Evolutionary conservation across 768 basidiomycete species (phyloP).

Genomic region (Clathrus columnatus): DNA sequence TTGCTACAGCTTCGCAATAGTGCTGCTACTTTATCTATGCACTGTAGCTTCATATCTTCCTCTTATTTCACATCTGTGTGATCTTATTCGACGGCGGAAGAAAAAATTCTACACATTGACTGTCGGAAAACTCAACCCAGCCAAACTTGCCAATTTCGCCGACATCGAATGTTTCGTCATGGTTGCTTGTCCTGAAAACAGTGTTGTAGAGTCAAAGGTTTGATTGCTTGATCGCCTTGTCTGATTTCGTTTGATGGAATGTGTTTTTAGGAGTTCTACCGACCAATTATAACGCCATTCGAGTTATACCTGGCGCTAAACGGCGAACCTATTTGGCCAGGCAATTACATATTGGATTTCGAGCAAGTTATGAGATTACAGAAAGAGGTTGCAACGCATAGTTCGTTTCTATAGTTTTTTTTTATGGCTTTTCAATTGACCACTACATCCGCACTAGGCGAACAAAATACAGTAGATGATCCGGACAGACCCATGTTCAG

Average conservation of each 20-base stretch:
- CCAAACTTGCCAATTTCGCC: slow-evolving; percentile 91
- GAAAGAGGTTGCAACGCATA: slow-evolving; percentile 10
- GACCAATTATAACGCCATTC: slow-evolving; percentile 90
- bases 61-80: slow-evolving; percentile 71
- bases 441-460: background rate
- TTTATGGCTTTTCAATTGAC: background rate
- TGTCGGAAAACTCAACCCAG: slow-evolving; percentile 90
- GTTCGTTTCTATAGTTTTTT: background rate
- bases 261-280: slow-evolving; percentile 63
- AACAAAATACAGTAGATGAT: slow-evolving; percentile 40
- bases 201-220: slow-evolving; percentile 67
- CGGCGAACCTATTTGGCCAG: slow-evolving; percentile 62
- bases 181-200: slow-evolving; percentile 95
- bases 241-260: background rate
- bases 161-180: slow-evolving; percentile 95
- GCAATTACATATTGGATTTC: slow-evolving; percentile 74
- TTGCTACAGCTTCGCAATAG: background rate
- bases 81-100: slow-evolving; percentile 49
- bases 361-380: slow-evolving; percentile 37
- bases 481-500: slow-evolving; percentile 77
- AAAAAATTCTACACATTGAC: slow-evolving; percentile 94
- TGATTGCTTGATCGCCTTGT: background rate
- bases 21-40: background rate
- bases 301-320: slow-evolving; percentile 79
- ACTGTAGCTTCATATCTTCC: slow-evolving; percentile 80